Evolutionary conservation across 2,329 filamentous ascomycete genomes (phyloP).

Genomic region (Ceratocystis ficicola): DNA sequence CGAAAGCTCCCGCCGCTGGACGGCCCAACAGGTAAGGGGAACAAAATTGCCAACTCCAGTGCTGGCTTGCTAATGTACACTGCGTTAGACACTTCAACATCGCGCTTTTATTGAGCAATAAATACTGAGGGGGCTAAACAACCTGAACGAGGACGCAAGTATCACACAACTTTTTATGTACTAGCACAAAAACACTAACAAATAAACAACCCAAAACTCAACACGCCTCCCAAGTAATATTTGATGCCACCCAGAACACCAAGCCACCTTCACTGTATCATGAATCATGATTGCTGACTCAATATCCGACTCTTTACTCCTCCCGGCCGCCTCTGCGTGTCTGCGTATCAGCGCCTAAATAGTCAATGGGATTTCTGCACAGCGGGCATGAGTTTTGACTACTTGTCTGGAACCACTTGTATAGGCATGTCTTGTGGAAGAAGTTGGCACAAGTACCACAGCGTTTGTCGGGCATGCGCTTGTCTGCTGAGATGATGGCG

Average conservation of each 20-base stretch:
- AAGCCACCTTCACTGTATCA: not conserved
- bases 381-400: conserved; percentile 85
- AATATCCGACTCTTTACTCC: not conserved
- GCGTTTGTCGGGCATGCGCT: conserved; percentile 79
- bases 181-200: not conserved
- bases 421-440: conserved; percentile 82
- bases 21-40: conserved; percentile 39
- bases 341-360: conserved; percentile 34
- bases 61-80: not conserved
- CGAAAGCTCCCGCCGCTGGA: conserved; percentile 52
- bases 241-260: not conserved
- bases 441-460: conserved; percentile 88
- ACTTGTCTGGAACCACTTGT: conserved; percentile 93
- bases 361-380: conserved; percentile 77
- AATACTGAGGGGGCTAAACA: not conserved
- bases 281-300: too few species aligned
- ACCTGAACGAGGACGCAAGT: not conserved
- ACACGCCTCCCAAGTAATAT: not conserved
- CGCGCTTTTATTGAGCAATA: not conserved
- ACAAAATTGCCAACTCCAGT: not conserved
- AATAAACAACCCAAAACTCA: not conserved
- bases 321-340: conserved; percentile 20
- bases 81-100: conserved; percentile 6
- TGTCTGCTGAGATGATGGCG: conserved; percentile 78
- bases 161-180: not conserved